phyloP scores from a whole-genome alignment of 768 basidiomycete genomes.

The Paxillus involutus region DNA sequence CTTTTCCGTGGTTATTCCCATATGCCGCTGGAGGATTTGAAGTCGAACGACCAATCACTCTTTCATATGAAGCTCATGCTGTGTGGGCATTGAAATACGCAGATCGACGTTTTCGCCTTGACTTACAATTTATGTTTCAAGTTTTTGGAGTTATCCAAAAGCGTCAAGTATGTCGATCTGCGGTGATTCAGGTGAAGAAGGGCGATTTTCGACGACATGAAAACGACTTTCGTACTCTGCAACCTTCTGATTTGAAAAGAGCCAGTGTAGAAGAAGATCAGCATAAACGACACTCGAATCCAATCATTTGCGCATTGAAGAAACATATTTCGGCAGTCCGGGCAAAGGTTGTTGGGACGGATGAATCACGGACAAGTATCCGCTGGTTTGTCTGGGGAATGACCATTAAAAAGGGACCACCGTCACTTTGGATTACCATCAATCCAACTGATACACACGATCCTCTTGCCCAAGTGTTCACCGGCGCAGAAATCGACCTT shows the following conservation, averaged over 20 bases:
- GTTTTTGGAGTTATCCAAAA: not conserved
- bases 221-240: not conserved
- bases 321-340: too few relatives aligned
- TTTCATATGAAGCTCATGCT: not conserved
- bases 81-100: not conserved
- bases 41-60: not conserved
- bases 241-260: accelerated
- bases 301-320: too few relatives aligned
- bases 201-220: not conserved
- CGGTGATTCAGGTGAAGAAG: not conserved
- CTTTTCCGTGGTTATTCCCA: slow-evolving; percentile 1
- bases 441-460: slow-evolving; percentile 1
- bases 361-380: too few relatives aligned
- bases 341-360: too few relatives aligned
- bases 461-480: not conserved
- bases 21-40: not conserved
- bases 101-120: not conserved
- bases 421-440: not conserved
- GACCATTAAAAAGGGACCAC: too few relatives aligned
- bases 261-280: not conserved
- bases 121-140: not conserved
- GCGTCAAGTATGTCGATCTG: not conserved
- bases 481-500: not conserved
- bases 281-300: too few relatives aligned
- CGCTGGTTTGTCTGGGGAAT: too few relatives aligned